phyloP scores from a whole-genome alignment of 2,329 filamentous ascomycete genomes.

The Exophiala dermatitidis region DNA sequence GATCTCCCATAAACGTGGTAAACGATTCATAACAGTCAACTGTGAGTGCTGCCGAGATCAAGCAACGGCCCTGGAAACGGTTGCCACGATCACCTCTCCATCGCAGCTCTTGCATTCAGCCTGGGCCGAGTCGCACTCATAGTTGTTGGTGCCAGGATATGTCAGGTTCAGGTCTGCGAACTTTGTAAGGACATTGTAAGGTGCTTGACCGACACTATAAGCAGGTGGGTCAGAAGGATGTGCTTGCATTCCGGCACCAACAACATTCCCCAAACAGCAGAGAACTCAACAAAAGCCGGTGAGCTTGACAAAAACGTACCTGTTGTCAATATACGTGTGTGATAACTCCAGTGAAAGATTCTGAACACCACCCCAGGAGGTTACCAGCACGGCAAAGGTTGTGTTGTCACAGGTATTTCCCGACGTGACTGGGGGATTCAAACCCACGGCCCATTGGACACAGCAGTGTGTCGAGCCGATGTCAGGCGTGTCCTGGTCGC shows the following conservation, averaged over 20 bases:
- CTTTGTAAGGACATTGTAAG: constrained; percentile 24
- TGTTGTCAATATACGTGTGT: constrained; percentile 23
- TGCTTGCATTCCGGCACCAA: no score
- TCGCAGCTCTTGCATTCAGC: constrained; percentile 17
- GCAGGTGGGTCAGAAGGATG: not conserved
- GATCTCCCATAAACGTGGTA: not conserved
- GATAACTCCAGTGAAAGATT: constrained; percentile 19
- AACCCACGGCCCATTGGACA: constrained; percentile 23
- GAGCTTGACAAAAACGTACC: constrained; percentile 2
- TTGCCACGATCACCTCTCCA: constrained; percentile 17
- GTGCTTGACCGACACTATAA: constrained; percentile 16
- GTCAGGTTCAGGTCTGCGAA: constrained; percentile 19
- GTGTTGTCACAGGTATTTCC: constrained; percentile 16
- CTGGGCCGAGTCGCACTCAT: constrained; percentile 18
- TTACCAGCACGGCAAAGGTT: constrained; percentile 18
- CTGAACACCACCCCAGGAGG: constrained; percentile 18
- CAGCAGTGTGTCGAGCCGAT: constrained; percentile 18
- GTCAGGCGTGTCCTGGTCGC: constrained; percentile 23
- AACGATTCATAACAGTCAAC: not conserved
- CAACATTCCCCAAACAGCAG: no score
- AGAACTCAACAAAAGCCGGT: no score
- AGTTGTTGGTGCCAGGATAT: constrained; percentile 16
- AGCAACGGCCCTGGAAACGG: constrained; percentile 16
- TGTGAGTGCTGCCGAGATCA: not conserved
- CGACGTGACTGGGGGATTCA: constrained; percentile 9